phyloP scores from a whole-genome alignment of 1,284 basidiomycete species.

The Pseudomicrostroma phylloplanum region DNA sequence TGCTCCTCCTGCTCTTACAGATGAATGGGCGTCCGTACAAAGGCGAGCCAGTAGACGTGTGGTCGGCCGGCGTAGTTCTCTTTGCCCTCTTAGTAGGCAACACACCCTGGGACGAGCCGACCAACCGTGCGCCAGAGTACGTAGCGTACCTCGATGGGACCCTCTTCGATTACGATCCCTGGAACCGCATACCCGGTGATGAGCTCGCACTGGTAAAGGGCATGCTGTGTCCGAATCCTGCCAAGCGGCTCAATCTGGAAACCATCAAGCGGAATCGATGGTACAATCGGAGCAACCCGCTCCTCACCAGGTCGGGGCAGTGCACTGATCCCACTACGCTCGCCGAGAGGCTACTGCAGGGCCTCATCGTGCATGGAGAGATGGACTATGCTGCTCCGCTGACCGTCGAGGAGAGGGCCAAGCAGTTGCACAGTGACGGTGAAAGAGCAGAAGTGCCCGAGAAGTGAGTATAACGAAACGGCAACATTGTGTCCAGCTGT shows the following conservation, averaged over 20 bases:
- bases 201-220: conserved; percentile 51
- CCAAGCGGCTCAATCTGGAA: conserved; percentile 32
- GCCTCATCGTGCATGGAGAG: conserved; percentile 45
- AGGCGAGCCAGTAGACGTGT: conserved; percentile 85
- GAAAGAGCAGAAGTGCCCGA: conserved; percentile 43
- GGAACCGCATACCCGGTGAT: conserved; percentile 65
- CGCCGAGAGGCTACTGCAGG: conserved; percentile 47
- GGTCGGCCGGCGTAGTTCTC: conserved; percentile 93
- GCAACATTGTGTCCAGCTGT: neutral
- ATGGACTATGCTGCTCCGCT: conserved; percentile 26
- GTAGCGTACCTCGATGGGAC: conserved; percentile 67
- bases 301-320: conserved; percentile 32
- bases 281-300: conserved; percentile 40
- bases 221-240: conserved; percentile 44
- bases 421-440: conserved; percentile 43
- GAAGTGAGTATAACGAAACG: conserved; percentile 6
- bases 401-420: conserved; percentile 14
- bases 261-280: conserved; percentile 46
- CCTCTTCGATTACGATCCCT: conserved; percentile 67
- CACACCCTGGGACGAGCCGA: conserved; percentile 97
- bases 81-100: conserved; percentile 88
- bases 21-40: conserved; percentile 60
- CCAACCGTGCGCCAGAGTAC: conserved; percentile 70
- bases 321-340: conserved; percentile 46
- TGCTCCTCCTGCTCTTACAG: neutral